A percentile compares a stretch with the other conserved stretches of the same genome.
These are phyloP conservation scores for Artemisia argyi DNA, from an alignment of 129 eudicot species.

Conservation along the genomic window DNA sequence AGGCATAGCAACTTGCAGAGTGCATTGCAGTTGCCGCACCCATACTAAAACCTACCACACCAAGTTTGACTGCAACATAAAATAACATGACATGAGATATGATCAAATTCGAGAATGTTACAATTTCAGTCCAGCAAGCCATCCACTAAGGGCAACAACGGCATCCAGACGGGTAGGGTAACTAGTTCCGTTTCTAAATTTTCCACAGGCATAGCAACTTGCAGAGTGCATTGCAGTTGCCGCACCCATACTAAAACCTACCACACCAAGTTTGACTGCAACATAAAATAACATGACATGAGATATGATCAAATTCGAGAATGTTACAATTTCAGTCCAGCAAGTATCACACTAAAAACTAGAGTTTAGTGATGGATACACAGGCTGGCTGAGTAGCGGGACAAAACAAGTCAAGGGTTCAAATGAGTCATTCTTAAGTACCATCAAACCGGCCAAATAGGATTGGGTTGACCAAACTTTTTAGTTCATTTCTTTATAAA, in stretches of 20 bases:
- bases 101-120: neutral
- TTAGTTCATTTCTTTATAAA: too few relatives aligned
- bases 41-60: constrained; percentile 84
- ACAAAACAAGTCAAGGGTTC: too few relatives aligned
- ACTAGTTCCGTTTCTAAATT: constrained; percentile 51
- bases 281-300: constrained; percentile 4
- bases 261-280: constrained; percentile 71
- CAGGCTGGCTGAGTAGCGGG: too few relatives aligned
- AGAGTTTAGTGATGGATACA: neutral
- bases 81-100: constrained; percentile 16
- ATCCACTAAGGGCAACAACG: constrained; percentile 73
- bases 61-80: constrained; percentile 54
- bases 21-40: constrained; percentile 77
- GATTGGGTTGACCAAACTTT: too few relatives aligned
- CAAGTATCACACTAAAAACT: neutral
- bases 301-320: neutral
- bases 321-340: neutral
- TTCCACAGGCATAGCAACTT: constrained; percentile 58
- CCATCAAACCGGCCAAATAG: too few relatives aligned
- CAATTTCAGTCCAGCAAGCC: constrained; percentile 41
- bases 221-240: constrained; percentile 71
- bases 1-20: constrained; percentile 61
- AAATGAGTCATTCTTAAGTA: too few relatives aligned
- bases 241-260: constrained; percentile 90
- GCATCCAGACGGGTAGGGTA: constrained; percentile 54